phyloP scores from a whole-genome alignment of 805 yeast species.

The Nakazawaea ernobii region DNA sequence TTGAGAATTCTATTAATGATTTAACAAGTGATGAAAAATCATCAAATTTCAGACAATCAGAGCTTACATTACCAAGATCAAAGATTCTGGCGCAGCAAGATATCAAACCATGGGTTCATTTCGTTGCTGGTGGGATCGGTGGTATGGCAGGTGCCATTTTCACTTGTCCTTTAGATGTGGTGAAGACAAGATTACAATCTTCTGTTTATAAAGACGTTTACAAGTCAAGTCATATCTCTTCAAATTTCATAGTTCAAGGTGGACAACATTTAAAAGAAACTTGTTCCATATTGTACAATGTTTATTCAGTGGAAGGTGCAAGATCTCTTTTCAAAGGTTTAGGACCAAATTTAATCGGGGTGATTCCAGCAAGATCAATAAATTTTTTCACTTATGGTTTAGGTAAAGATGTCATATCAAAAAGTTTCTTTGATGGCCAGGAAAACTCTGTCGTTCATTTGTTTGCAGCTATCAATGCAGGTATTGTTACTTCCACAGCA shows the following conservation, averaged over 20 bases:
- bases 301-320: constrained; percentile 74
- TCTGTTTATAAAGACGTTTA: constrained; percentile 67
- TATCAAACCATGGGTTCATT: constrained; percentile 65
- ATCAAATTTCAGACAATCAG: constrained; percentile 35
- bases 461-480: constrained; percentile 83
- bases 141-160: constrained; percentile 97
- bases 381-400: constrained; percentile 96
- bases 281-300: constrained; percentile 57
- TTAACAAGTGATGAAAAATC: constrained; percentile 71
- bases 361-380: constrained; percentile 95
- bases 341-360: constrained; percentile 96
- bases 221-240: constrained; percentile 34
- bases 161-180: constrained; percentile 95
- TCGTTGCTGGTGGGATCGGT: constrained; percentile 89
- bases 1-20: constrained; percentile 52
- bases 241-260: constrained; percentile 34
- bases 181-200: constrained; percentile 90
- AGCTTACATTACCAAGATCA: constrained; percentile 2
- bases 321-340: constrained; percentile 88
- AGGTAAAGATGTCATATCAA: constrained; percentile 72
- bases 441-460: constrained; percentile 86
- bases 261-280: constrained; percentile 80
- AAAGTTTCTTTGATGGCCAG: constrained; percentile 60
- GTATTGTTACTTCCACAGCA: constrained; percentile 89
- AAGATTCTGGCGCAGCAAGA: constrained; percentile 3